phyloP scores from a whole-genome alignment of 768 basidiomycete species.

The Phylloporus rhodoxanthus region DNA sequence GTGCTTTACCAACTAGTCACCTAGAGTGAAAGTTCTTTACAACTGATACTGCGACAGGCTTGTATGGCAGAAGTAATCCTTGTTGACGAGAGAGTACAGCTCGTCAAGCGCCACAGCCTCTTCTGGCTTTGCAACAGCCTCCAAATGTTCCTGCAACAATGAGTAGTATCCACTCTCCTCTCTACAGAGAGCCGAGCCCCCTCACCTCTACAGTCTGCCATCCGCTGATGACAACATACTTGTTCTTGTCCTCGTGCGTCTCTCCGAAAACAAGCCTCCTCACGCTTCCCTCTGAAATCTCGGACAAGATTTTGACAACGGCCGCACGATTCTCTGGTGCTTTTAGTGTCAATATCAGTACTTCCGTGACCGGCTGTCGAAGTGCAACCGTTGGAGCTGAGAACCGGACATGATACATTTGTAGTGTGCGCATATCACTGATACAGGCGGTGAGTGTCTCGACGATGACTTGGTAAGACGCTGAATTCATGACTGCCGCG shows the following conservation, averaged over 20 bases:
- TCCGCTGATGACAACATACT: slow-evolving; percentile 15
- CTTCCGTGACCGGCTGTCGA: slow-evolving; percentile 20
- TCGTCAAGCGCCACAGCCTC: not conserved
- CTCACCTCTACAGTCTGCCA: slow-evolving; percentile 25
- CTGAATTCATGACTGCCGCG: slow-evolving; percentile 5
- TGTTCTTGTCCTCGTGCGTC: slow-evolving; percentile 17
- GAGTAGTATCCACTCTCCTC: too few species aligned
- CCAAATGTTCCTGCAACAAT: slow-evolving; percentile 13
- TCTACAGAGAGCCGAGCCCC: too few species aligned
- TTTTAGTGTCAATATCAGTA: slow-evolving; percentile 19
- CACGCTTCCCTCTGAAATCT: slow-evolving; percentile 8
- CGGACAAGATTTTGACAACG: slow-evolving; percentile 9
- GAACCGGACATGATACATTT: slow-evolving; percentile 22
- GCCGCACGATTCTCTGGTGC: slow-evolving; percentile 16
- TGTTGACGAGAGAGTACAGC: slow-evolving; percentile 11
- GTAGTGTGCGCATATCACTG: not conserved
- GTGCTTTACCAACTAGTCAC: too few species aligned
- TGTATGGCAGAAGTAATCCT: slow-evolving; percentile 13
- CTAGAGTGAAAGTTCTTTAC: not conserved
- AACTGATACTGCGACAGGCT: slow-evolving; percentile 5
- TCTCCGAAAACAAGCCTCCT: slow-evolving; percentile 18
- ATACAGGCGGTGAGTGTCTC: slow-evolving; percentile 4
- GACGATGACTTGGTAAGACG: slow-evolving; percentile 3
- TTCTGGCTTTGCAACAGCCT: slow-evolving; percentile 8
- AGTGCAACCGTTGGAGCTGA: slow-evolving; percentile 11